Conservation (phyloP, 345 rosid species). For the sweet orange (Citrus sinensis) region DNA sequence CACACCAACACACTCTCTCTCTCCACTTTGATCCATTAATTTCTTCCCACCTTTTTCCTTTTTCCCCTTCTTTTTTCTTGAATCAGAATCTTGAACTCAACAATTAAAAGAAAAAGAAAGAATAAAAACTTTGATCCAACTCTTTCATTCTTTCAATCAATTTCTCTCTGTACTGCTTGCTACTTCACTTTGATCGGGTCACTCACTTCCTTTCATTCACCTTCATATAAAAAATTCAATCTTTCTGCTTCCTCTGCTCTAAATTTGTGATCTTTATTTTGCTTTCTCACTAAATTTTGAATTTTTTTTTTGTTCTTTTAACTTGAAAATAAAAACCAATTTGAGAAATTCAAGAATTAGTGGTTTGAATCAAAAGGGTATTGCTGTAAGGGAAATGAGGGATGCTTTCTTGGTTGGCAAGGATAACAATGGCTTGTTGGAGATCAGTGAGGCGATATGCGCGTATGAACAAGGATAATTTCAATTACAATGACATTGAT, state of each 20-base stretch:
- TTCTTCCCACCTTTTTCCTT: not conserved
- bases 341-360: not conserved
- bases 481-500: conserved; percentile 1
- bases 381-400: conserved; percentile 72
- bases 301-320: not conserved
- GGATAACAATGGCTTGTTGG: conserved; percentile 69
- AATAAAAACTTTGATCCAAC: not conserved
- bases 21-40: not conserved
- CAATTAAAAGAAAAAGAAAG: not conserved
- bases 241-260: not conserved
- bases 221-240: not conserved
- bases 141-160: not conserved
- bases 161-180: not conserved
- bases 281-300: not conserved
- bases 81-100: not conserved
- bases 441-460: conserved; percentile 68
- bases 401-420: conserved; percentile 83
- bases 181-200: not conserved
- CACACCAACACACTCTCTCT: not conserved
- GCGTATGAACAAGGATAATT: conserved; percentile 79
- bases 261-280: not conserved
- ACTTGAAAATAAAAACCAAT: not conserved
- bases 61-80: not conserved
- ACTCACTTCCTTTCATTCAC: not conserved
- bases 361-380: conserved; percentile 10